Conservation (phyloP, 495 filamentous ascomycete species). For the Penicillium dipodomyicola region DNA sequence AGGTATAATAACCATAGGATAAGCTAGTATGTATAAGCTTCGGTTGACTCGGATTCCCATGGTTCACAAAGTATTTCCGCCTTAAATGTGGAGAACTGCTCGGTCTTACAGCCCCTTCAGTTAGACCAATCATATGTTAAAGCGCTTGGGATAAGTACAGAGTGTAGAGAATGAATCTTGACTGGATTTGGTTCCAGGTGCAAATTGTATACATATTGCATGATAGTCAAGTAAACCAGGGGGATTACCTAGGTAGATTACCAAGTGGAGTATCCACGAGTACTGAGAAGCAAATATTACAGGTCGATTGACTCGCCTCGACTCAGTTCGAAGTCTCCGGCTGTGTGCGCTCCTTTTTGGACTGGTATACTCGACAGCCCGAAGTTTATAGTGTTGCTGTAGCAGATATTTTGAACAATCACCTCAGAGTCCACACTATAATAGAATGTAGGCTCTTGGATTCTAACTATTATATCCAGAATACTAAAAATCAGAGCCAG, state of each 20-base stretch:
- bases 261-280: too few relatives aligned
- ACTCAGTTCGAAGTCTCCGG: too few relatives aligned
- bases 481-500: neutral
- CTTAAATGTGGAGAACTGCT: conserved; percentile 4
- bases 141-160: neutral
- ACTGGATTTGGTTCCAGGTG: neutral
- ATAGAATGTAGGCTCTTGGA: too few relatives aligned
- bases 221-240: too few relatives aligned
- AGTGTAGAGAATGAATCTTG: too few relatives aligned
- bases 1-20: too few relatives aligned
- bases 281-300: too few relatives aligned
- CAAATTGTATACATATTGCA: neutral
- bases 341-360: neutral
- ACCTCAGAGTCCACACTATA: neutral
- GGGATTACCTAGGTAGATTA: too few relatives aligned
- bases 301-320: too few relatives aligned
- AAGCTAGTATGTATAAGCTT: too few relatives aligned
- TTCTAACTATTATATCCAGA: too few relatives aligned
- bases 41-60: neutral
- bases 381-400: neutral
- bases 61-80: neutral
- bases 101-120: neutral
- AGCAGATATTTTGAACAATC: neutral
- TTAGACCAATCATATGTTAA: neutral
- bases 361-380: neutral